Percentiles rank a stretch among this genome's conserved stretches.
These are phyloP conservation scores for Diplogelasinospora grovesii DNA, from an alignment of 495 filamentous ascomycete genomes.

Conservation along the genomic window DNA sequence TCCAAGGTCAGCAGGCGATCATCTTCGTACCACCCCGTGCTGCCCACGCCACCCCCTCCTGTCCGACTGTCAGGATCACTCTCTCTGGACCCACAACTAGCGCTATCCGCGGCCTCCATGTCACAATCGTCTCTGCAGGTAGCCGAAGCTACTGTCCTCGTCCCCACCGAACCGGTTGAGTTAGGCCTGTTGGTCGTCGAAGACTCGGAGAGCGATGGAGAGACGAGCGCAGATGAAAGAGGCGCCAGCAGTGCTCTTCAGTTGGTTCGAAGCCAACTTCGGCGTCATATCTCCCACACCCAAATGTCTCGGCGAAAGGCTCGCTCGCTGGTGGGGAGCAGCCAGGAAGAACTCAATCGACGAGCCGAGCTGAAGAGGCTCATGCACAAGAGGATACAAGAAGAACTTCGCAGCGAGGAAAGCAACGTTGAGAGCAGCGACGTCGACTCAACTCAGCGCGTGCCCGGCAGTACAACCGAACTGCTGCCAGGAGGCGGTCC, in stretches of 20 bases:
- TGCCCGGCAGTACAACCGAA: constrained; percentile 10
- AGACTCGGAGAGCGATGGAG: constrained; percentile 36
- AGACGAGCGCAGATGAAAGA: constrained; percentile 19
- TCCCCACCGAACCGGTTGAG: constrained; percentile 14
- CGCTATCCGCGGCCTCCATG: constrained; percentile 2
- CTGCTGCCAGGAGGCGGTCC: constrained; percentile 30
- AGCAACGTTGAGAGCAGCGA: constrained; percentile 18
- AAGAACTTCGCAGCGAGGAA: constrained; percentile 41
- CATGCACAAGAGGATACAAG: constrained; percentile 45
- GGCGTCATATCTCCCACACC: constrained; percentile 41
- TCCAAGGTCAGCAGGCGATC: too few relatives aligned
- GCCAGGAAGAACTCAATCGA: constrained; percentile 42
- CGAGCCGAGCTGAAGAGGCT: constrained; percentile 45
- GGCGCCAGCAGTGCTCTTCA: constrained; percentile 31
- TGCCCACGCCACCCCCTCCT: constrained; percentile 15
- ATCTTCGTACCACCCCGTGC: constrained; percentile 9
- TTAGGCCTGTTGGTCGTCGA: constrained; percentile 32
- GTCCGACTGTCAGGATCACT: constrained; percentile 20
- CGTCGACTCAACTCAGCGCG: constrained; percentile 8
- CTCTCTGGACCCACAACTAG: constrained; percentile 14
- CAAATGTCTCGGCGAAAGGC: constrained; percentile 31
- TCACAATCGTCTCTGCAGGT: constrained; percentile 10
- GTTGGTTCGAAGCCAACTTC: constrained; percentile 33
- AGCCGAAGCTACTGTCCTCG: constrained; percentile 3
- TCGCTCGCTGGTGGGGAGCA: constrained; percentile 34